phyloP scores from a whole-genome alignment of 306 rosid genomes.

The Trifolium repens region DNA sequence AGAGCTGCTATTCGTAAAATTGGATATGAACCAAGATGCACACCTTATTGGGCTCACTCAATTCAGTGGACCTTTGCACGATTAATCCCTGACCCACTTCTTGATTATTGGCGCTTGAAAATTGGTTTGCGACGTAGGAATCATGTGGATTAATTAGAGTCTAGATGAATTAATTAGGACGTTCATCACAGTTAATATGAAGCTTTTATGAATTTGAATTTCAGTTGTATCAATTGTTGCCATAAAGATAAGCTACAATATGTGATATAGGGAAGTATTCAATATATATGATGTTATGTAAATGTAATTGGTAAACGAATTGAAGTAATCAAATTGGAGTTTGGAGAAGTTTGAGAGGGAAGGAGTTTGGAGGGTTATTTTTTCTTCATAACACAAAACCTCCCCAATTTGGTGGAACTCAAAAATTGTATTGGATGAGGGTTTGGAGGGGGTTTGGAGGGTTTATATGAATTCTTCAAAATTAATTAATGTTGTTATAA shows the following conservation, averaged over 20 bases:
- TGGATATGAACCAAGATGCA: slow-evolving; percentile 59
- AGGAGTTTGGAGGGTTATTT: too few relatives aligned
- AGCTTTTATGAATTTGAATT: not conserved
- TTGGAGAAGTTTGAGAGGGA: too few relatives aligned
- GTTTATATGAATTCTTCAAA: too few relatives aligned
- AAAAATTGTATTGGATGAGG: too few relatives aligned
- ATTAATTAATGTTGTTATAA: too few relatives aligned
- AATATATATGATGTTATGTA: too few relatives aligned
- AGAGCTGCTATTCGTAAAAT: slow-evolving; percentile 55
- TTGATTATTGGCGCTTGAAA: slow-evolving; percentile 76
- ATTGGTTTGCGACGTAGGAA: slow-evolving; percentile 57
- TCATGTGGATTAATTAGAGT: not conserved
- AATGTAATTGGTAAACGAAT: too few relatives aligned
- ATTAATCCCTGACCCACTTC: slow-evolving; percentile 50
- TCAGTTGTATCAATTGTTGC: not conserved
- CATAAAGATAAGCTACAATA: too few relatives aligned
- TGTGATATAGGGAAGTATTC: not conserved
- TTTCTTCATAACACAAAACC: too few relatives aligned
- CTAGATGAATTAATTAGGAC: not conserved
- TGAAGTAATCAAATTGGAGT: too few relatives aligned
- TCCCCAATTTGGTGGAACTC: too few relatives aligned
- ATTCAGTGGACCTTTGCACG: slow-evolving; percentile 59
- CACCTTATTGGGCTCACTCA: slow-evolving; percentile 80
- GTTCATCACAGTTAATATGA: not conserved
- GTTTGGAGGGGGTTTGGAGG: too few relatives aligned